Conservation (phyloP, 2,329 filamentous ascomycete genomes). For the Fusarium siculi region DNA sequence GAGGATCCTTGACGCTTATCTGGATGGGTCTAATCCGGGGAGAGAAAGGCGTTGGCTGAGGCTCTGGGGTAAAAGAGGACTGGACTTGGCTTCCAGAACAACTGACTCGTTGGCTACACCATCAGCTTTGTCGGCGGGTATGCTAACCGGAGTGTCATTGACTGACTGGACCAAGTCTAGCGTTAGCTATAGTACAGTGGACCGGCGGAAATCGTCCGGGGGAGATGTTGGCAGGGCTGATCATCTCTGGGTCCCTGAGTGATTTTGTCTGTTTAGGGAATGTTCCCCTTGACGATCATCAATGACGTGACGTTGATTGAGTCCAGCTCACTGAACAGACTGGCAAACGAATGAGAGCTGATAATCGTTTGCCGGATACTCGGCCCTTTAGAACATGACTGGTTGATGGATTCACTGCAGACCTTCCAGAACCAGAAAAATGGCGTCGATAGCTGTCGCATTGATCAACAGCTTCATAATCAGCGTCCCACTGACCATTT, state of each 20-base stretch:
- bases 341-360: fast-evolving
- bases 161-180: not conserved
- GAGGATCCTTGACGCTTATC: slow-evolving; percentile 1
- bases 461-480: not conserved
- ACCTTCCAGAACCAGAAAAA: not conserved
- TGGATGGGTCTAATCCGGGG: slow-evolving; percentile 9
- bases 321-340: not conserved
- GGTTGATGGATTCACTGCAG: not conserved
- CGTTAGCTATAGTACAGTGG: not conserved
- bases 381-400: not conserved
- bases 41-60: not conserved
- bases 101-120: slow-evolving; percentile 13
- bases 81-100: slow-evolving; percentile 8
- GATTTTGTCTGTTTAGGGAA: not conserved
- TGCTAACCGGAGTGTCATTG: not conserved
- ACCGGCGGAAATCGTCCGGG: not conserved
- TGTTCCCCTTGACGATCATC: not conserved
- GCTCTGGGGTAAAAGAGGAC: slow-evolving; percentile 21
- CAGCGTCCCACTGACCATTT: not conserved
- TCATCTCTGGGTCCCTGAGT: not conserved
- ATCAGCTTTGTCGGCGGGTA: not conserved
- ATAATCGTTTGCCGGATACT: not conserved
- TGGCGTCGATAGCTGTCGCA: not conserved
- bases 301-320: not conserved
- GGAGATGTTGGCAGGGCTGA: not conserved